phyloP scores from a whole-genome alignment of 139 green algal genomes.

The Eudorina sp. region DNA sequence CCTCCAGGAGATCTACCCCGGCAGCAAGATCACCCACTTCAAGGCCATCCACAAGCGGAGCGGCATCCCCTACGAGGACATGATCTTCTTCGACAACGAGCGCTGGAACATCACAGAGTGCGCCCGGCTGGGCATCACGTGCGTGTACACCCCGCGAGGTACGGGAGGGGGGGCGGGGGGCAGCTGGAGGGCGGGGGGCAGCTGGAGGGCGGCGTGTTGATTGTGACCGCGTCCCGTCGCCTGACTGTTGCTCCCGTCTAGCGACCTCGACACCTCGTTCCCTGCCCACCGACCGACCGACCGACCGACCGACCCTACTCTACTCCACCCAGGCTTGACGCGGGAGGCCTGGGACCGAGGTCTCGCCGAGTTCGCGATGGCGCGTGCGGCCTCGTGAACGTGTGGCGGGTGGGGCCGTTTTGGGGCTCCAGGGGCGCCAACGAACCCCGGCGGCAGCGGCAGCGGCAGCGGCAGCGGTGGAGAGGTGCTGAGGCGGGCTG shows the following conservation, averaged over 20 bases:
- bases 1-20: constrained; percentile 73
- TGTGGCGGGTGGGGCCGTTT: too few species aligned
- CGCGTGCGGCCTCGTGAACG: too few species aligned
- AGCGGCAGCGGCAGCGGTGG: too few species aligned
- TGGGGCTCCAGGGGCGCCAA: too few species aligned
- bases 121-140: constrained; percentile 60
- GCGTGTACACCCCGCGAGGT: constrained; percentile 61
- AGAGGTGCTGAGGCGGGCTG: too few species aligned
- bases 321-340: constrained; percentile 24
- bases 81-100: constrained; percentile 76
- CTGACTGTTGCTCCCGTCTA: not conserved
- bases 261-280: not conserved
- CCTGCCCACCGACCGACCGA: not conserved
- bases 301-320: not conserved
- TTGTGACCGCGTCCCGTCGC: not conserved
- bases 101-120: constrained; percentile 62
- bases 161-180: not conserved
- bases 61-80: constrained; percentile 69
- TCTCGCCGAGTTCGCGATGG: constrained; percentile 24
- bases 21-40: constrained; percentile 79
- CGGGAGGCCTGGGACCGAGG: constrained; percentile 39
- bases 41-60: constrained; percentile 64
- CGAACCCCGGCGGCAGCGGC: too few species aligned
- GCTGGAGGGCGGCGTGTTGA: not conserved
- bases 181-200: not conserved